Percentiles rank a stretch among this genome's conserved stretches.
These are phyloP conservation scores for Trichoderma citrinoviride DNA, from an alignment of 2,329 filamentous ascomycete species.

Conservation along the genomic window DNA sequence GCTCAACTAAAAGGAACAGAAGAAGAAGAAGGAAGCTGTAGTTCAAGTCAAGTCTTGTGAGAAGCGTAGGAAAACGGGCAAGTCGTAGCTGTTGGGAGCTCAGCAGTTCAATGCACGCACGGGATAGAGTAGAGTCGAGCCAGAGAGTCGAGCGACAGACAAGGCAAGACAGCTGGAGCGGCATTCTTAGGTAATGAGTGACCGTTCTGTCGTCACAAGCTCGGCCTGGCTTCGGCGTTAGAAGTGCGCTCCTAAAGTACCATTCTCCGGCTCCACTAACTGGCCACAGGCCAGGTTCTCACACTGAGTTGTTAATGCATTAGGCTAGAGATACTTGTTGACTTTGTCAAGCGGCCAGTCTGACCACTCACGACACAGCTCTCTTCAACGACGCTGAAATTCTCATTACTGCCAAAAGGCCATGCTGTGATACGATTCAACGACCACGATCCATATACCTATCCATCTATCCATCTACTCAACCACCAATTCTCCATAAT, in stretches of 20 bases:
- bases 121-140: background rate
- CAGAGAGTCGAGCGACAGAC: too few species aligned
- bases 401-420: background rate
- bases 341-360: background rate
- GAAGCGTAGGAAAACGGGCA: background rate
- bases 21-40: background rate
- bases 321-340: background rate
- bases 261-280: background rate
- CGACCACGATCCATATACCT: background rate
- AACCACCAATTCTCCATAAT: too few species aligned
- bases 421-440: background rate
- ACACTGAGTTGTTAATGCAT: background rate
- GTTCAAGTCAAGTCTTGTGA: background rate
- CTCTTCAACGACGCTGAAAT: background rate
- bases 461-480: background rate
- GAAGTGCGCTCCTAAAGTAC: constrained; percentile 4
- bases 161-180: background rate
- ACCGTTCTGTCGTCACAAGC: constrained; percentile 20
- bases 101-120: background rate
- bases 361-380: background rate
- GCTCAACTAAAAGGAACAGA: background rate
- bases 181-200: constrained; percentile 14
- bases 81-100: background rate
- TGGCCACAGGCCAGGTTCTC: rapidly evolving
- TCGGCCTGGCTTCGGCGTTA: constrained; percentile 12